A percentile compares a stretch with the other conserved stretches of the same genome.
Conservation (phyloP, 768 basidiomycete species). For the Leccinellum rugosiceps region DNA sequence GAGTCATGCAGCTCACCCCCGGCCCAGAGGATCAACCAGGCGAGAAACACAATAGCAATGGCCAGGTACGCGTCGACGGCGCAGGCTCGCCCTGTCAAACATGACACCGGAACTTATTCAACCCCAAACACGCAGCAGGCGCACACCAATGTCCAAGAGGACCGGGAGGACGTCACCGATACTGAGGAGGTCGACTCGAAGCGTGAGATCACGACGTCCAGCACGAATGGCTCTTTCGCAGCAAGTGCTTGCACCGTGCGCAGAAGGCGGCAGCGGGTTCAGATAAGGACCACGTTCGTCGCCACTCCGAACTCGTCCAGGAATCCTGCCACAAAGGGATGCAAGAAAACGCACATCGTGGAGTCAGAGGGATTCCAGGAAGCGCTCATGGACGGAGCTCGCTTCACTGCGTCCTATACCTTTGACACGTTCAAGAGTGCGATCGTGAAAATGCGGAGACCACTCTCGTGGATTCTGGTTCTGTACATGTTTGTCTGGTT, state of each 20-base stretch:
- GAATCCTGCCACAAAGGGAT: conserved; percentile 18
- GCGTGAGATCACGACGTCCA: conserved; percentile 4
- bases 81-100: background rate
- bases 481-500: conserved; percentile 49
- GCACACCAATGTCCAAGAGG: conserved; percentile 5
- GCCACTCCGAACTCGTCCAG: conserved; percentile 23
- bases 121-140: no score
- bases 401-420: conserved; percentile 37
- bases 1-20: conserved; percentile 12
- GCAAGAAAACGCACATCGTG: conserved; percentile 28
- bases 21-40: background rate
- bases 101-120: background rate
- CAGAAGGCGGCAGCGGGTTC: conserved; percentile 29
- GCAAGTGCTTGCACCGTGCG: conserved; percentile 7
- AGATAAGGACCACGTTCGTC: conserved; percentile 17
- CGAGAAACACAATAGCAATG: background rate
- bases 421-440: conserved; percentile 49
- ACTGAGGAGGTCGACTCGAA: conserved; percentile 10
- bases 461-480: conserved; percentile 53
- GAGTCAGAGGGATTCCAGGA: conserved; percentile 23
- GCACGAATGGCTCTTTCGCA: conserved; percentile 4
- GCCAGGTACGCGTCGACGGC: conserved; percentile 5
- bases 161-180: conserved; percentile 37
- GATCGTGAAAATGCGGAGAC: conserved; percentile 49
- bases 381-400: conserved; percentile 21